Evolutionary conservation across 371 early-diverging fungal species (phyloP).

Genomic region (Sporodiniella umbellata): DNA sequence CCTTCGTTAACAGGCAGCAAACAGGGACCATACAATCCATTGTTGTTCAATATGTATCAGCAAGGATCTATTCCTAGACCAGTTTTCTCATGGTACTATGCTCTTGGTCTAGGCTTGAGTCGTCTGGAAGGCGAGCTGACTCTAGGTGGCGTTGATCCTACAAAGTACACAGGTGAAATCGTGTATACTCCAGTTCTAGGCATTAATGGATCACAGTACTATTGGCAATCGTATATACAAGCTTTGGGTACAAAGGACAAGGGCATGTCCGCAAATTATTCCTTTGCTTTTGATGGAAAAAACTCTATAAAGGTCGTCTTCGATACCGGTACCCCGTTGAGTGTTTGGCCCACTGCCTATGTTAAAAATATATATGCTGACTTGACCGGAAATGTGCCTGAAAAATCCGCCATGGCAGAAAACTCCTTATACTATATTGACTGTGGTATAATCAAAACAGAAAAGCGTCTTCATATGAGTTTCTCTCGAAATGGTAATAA

Average conservation of each 20-base stretch:
- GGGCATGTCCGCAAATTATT: constrained; percentile 1
- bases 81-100: constrained; percentile 20
- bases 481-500: not conserved
- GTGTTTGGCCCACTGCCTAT: constrained; percentile 13
- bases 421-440: constrained; percentile 15
- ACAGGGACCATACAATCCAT: constrained; percentile 18
- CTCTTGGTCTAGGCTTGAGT: constrained; percentile 4
- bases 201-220: not conserved
- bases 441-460: constrained; percentile 10
- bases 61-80: constrained; percentile 15
- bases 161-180: constrained; percentile 18
- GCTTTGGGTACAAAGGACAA: constrained; percentile 14
- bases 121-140: constrained; percentile 22
- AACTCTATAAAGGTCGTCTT: constrained; percentile 10
- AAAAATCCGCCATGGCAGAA: not conserved
- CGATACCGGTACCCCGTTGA: constrained; percentile 33
- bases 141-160: constrained; percentile 30
- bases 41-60: constrained; percentile 18
- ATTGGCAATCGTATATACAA: constrained; percentile 24
- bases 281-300: not conserved
- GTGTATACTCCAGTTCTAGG: constrained; percentile 20
- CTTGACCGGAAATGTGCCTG: constrained; percentile 6
- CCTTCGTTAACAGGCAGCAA: constrained; percentile 15
- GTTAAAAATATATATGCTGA: constrained; percentile 15
- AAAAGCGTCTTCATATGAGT: constrained; percentile 8